A percentile compares a stretch with the other conserved stretches of the same genome.
phyloP scores from a whole-genome alignment of 208 protist genomes.

The Acanthamoeba triangularis region DNA sequence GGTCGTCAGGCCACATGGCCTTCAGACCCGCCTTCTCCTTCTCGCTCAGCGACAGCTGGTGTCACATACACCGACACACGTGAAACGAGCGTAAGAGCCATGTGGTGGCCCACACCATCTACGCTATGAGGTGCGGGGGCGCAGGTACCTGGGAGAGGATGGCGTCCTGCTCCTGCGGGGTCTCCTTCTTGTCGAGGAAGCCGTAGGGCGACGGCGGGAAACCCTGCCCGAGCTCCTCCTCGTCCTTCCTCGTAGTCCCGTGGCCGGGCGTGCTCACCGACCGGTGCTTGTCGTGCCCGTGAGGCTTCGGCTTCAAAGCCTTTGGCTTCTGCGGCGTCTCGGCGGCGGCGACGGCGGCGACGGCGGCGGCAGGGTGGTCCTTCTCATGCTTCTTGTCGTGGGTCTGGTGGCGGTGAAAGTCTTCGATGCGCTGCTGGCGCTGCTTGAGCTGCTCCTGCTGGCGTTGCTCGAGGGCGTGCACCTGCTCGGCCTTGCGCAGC shows the following conservation, averaged over 20 bases:
- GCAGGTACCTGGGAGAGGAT: not conserved
- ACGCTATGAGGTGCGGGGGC: no score
- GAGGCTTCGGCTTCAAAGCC: not conserved
- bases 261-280: not conserved
- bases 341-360: rapidly evolving
- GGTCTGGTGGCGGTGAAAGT: not conserved
- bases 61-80: not conserved
- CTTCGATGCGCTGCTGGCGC: not conserved
- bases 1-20: conserved; percentile 90
- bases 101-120: no score
- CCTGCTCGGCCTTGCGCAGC: not conserved
- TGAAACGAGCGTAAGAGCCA: no score
- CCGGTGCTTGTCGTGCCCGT: not conserved
- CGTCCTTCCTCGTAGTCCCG: not conserved
- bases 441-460: not conserved
- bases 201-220: not conserved
- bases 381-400: not conserved
- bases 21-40: conserved; percentile 91
- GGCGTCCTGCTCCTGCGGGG: not conserved
- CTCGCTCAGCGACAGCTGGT: conserved; percentile 89
- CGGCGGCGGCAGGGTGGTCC: not conserved
- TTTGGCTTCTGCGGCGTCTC: not conserved
- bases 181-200: conserved; percentile 6
- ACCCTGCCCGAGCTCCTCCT: not conserved
- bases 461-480: not conserved